A percentile compares a stretch with the other conserved stretches of the same genome.
These are phyloP conservation scores for Termitomyces sp. DNA, from an alignment of 768 basidiomycete species.

Conservation along the genomic window DNA sequence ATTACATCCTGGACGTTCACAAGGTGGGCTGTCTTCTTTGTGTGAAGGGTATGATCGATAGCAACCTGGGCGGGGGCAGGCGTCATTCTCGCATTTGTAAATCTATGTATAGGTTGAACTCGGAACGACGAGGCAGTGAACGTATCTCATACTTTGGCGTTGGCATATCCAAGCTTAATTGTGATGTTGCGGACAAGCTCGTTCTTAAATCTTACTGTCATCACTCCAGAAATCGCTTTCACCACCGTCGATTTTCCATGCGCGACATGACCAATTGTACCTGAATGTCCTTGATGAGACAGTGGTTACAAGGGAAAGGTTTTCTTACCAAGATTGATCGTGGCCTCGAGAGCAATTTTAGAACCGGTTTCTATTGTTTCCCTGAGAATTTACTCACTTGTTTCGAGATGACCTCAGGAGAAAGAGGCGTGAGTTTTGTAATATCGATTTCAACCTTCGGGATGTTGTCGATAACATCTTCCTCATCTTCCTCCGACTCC, in stretches of 20 bases:
- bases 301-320: neutral
- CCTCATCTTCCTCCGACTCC: conserved; percentile 63
- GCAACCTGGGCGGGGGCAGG: conserved; percentile 90
- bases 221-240: conserved; percentile 97
- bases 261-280: conserved; percentile 98
- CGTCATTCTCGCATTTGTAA: conserved; percentile 93
- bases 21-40: conserved; percentile 91
- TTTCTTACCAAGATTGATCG: conserved; percentile 79
- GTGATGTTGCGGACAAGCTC: conserved; percentile 99
- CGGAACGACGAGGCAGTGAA: neutral
- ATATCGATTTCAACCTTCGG: conserved; percentile 74
- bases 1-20: conserved; percentile 90
- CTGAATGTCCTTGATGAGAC: conserved; percentile 32
- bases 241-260: conserved; percentile 97
- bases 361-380: conserved; percentile 1
- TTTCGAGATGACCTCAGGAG: conserved; percentile 87
- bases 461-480: conserved; percentile 45
- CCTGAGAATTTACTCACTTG: conserved; percentile 47
- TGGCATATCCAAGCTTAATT: conserved; percentile 98
- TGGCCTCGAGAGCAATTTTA: conserved; percentile 58
- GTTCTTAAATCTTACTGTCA: conserved; percentile 99
- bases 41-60: conserved; percentile 91
- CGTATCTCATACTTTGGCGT: conserved; percentile 77
- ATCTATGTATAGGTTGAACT: conserved; percentile 50
- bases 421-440: conserved; percentile 79